Evolutionary conservation across 148 eudicot genomes (phyloP).

Genomic region (Talinum fruticosum): DNA sequence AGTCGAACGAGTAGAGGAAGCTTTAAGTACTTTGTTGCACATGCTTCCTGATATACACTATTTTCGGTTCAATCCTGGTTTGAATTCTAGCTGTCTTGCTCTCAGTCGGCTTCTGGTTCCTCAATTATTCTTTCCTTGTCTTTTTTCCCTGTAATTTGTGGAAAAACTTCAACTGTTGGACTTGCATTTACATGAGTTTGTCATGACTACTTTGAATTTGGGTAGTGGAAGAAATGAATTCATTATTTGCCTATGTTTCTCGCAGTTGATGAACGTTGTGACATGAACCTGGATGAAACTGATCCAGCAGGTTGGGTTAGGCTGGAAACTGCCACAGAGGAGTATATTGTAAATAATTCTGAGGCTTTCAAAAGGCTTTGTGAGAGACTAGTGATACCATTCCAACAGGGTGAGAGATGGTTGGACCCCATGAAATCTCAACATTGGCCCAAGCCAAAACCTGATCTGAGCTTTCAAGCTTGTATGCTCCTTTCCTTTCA

Average conservation of each 20-base stretch:
- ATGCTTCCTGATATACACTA: conserved; percentile 94
- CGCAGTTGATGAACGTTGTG: conserved; percentile 97
- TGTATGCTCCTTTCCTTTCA: conserved; percentile 3
- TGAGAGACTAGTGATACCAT: conserved; percentile 61
- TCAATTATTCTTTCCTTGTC: background rate
- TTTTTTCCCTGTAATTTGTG: background rate
- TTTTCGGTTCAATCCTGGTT: conserved; percentile 96
- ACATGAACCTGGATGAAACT: conserved; percentile 97
- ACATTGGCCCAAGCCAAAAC: conserved; percentile 41
- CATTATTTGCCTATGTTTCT: conserved; percentile 6
- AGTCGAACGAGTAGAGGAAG: conserved; percentile 93
- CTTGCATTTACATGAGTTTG: background rate
- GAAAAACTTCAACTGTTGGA: background rate
- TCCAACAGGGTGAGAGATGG: conserved; percentile 60
- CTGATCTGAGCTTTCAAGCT: conserved; percentile 4
- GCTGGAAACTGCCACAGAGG: conserved; percentile 84
- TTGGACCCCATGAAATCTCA: conserved; percentile 49
- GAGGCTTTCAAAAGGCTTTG: conserved; percentile 64
- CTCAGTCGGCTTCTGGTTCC: background rate
- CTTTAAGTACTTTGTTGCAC: conserved; percentile 80
- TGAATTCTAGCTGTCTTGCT: conserved; percentile 7
- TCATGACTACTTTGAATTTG: background rate
- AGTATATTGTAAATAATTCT: conserved; percentile 66
- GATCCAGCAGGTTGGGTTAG: conserved; percentile 87
- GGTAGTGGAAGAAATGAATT: background rate